phyloP scores from a whole-genome alignment of 2,329 filamentous ascomycete genomes.

The Venturia nashicola region DNA sequence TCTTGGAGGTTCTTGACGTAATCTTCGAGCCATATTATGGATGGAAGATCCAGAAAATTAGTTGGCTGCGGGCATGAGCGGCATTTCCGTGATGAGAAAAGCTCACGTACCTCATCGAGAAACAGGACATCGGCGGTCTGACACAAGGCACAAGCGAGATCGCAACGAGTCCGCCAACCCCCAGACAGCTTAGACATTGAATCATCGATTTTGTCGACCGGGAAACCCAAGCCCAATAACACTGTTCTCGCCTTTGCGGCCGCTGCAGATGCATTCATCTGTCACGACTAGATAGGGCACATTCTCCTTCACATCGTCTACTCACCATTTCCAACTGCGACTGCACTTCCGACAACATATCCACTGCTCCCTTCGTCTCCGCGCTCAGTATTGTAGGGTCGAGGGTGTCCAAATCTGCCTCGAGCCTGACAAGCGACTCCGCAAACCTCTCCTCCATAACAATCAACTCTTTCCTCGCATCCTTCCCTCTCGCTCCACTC shows the following conservation, averaged over 20 bases:
- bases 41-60: conserved; percentile 72
- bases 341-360: conserved; percentile 58
- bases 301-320: neutral
- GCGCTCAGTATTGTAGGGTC: conserved; percentile 42
- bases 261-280: conserved; percentile 46
- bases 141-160: conserved; percentile 44
- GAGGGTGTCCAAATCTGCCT: conserved; percentile 45
- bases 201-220: conserved; percentile 46
- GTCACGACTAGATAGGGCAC: neutral
- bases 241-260: conserved; percentile 55
- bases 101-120: conserved; percentile 47
- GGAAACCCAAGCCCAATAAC: conserved; percentile 60
- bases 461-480: conserved; percentile 63
- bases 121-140: conserved; percentile 67
- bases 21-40: conserved; percentile 73
- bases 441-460: conserved; percentile 55
- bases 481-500: conserved; percentile 62
- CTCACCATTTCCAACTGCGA: conserved; percentile 51
- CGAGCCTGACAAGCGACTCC: conserved; percentile 39
- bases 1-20: conserved; percentile 49
- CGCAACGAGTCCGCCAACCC: conserved; percentile 36
- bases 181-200: conserved; percentile 58
- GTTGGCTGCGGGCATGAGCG: conserved; percentile 53
- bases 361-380: conserved; percentile 57
- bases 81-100: neutral